Conservation (phyloP, 768 basidiomycete genomes). For the Leccinum incarnatum region DNA sequence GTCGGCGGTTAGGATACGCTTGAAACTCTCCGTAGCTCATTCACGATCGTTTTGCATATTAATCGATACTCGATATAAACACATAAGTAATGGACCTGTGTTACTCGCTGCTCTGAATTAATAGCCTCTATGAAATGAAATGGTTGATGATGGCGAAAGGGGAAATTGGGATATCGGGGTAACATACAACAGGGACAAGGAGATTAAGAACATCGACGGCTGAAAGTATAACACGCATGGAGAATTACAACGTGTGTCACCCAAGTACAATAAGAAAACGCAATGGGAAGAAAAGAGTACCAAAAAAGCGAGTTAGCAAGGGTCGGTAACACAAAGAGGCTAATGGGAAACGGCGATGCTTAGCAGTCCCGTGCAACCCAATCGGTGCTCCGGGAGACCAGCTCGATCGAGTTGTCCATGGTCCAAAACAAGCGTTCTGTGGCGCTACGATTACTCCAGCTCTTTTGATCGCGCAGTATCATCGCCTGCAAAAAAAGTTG, state of each 20-base stretch:
- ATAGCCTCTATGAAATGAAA: constrained; percentile 6
- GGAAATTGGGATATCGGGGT: constrained; percentile 15
- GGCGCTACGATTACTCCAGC: constrained; percentile 89
- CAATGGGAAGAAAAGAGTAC: constrained; percentile 5
- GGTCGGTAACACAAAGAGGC: constrained; percentile 3
- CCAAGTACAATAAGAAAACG: constrained; percentile 20
- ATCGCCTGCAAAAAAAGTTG: constrained; percentile 63
- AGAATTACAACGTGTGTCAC: constrained; percentile 23
- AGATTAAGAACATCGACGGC: constrained; percentile 13
- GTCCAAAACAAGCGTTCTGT: constrained; percentile 94
- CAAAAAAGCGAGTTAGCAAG: constrained; percentile 7
- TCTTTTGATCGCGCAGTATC: constrained; percentile 93
- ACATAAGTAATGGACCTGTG: constrained; percentile 18
- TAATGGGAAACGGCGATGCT: constrained; percentile 9
- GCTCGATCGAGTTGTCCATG: constrained; percentile 84
- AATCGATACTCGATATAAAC: constrained; percentile 17
- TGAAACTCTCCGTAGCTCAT: constrained; percentile 15
- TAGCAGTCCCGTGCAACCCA: constrained; percentile 73
- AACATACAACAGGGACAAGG: constrained; percentile 20
- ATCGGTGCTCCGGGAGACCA: constrained; percentile 80
- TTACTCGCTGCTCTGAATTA: constrained; percentile 14
- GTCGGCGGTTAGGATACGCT: constrained; percentile 59
- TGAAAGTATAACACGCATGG: constrained; percentile 8
- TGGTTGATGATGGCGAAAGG: constrained; percentile 3
- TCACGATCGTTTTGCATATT: constrained; percentile 6